Evolutionary conservation across 148 eudicot genomes (phyloP), one percentile per base, ranked within the genome.

Genomic region (Simmondsia chinensis): DNA sequence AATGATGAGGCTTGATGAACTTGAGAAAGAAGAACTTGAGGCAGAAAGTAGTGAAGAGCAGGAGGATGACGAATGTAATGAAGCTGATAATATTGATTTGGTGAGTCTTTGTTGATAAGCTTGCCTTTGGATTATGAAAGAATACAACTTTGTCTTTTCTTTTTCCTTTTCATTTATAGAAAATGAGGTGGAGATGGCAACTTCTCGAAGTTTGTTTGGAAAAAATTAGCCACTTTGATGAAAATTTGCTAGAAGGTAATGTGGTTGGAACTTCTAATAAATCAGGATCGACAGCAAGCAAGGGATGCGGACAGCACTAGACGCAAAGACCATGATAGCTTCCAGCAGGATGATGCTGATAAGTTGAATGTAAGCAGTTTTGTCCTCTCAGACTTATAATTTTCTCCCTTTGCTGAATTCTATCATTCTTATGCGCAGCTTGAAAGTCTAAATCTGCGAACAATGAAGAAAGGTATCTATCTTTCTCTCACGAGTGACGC

Each of bases 11-110:
- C 48, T 87, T 15, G 86, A 69, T 50, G 89, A 88, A 63, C 81
- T 77, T 61, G 89, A 80, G 64, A 69, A 73, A 61, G 70, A 68
- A 48, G 94, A 87, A 63, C 72, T 60, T 49, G 80, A 60, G 46
- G 67, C 62, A 44, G 78, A 66, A 59, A 58, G 41, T 9, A 44
- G 48, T 10, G 48, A 48, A 46, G 70, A 57, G 43, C 26, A 28
- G 23, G 43, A 50, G 28, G 74, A 72, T 25, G 61, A 63, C 47
- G 56, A 61, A 36, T 32, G 29, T 16, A 48, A 57, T 44, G 57
- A 46, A 26, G 68, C 50, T 44, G 47, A 43, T 19, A 43, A 22
- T 16, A 48, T n/a, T n/a, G n/a, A 45, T 28, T 52, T 12, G 55
- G 52, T 25, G 32, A 54, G 40, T 24, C 21, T 15, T 39, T n/a